Evolutionary conservation across 768 basidiomycete genomes (phyloP).

Genomic region (Russula virescens): DNA sequence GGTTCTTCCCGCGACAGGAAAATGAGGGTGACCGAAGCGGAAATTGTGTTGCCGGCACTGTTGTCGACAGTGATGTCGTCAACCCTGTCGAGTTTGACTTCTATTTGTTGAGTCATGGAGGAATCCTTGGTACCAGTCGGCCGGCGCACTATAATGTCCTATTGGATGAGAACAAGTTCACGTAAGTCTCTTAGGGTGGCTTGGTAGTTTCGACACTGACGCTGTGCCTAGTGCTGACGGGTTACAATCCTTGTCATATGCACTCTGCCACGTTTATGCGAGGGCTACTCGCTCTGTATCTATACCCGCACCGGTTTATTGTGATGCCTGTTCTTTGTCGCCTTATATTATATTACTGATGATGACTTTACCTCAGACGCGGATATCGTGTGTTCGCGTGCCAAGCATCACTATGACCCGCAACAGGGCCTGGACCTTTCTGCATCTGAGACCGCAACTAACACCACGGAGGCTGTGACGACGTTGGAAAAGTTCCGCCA

Average conservation of each 20-base stretch:
- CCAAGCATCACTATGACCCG: constrained; percentile 77
- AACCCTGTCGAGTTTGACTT: constrained; percentile 74
- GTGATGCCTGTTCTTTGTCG: constrained; percentile 37
- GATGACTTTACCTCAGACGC: constrained; percentile 45
- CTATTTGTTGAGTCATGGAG: constrained; percentile 73
- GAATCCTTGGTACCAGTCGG: constrained; percentile 69
- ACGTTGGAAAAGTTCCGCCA: constrained; percentile 40
- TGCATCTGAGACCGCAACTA: constrained; percentile 46
- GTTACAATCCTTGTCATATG: constrained; percentile 65
- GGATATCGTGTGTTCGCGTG: constrained; percentile 69
- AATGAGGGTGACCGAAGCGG: constrained; percentile 57
- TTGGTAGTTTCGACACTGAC: constrained; percentile 11
- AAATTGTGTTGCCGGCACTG: constrained; percentile 73
- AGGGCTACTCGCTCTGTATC: constrained; percentile 77
- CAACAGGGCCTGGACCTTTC: constrained; percentile 50
- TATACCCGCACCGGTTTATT: constrained; percentile 78
- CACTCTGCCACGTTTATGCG: constrained; percentile 76
- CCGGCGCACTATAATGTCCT: constrained; percentile 55
- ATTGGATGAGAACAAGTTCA: constrained; percentile 54
- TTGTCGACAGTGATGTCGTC: constrained; percentile 63
- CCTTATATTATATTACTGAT: not conserved
- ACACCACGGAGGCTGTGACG: constrained; percentile 34
- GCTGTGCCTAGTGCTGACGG: constrained; percentile 46
- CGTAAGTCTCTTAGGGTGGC: constrained; percentile 35
- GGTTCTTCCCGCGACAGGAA: constrained; percentile 47